phyloP scores from a whole-genome alignment of 139 green algal genomes.

The Picocystis salinarum region DNA sequence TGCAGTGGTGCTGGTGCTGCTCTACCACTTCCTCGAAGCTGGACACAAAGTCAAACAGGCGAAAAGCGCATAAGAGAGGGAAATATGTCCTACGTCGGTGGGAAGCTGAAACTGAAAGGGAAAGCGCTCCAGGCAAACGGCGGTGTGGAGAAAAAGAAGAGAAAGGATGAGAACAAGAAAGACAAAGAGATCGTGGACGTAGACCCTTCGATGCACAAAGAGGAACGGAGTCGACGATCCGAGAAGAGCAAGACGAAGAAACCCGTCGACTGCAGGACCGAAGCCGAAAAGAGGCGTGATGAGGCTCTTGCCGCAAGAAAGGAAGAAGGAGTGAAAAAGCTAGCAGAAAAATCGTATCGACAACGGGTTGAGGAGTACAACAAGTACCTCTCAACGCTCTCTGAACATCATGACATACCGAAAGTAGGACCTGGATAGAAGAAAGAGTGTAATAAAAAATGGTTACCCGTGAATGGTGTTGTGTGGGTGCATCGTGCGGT shows the following conservation, averaged over 20 bases:
- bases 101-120: slow-evolving; percentile 77
- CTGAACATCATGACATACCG: slow-evolving; percentile 71
- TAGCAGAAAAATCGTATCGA: slow-evolving; percentile 51
- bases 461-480: too few species aligned
- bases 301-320: slow-evolving; percentile 40
- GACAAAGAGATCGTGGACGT: background rate
- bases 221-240: background rate
- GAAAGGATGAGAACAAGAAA: slow-evolving; percentile 36
- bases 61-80: too few species aligned
- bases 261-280: slow-evolving; percentile 47
- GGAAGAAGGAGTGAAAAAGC: slow-evolving; percentile 35
- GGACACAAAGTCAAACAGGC: too few species aligned
- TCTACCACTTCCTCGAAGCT: too few species aligned
- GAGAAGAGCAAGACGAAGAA: background rate
- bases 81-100: too few species aligned
- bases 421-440: slow-evolving; percentile 34
- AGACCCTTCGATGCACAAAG: slow-evolving; percentile 3
- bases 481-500: too few species aligned
- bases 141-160: slow-evolving; percentile 58
- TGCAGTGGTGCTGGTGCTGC: too few species aligned
- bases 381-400: slow-evolving; percentile 46
- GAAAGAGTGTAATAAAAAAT: too few species aligned
- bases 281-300: slow-evolving; percentile 51
- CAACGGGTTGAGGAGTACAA: slow-evolving; percentile 72
- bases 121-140: slow-evolving; percentile 18